Evolutionary conservation across 2,329 filamentous ascomycete genomes (phyloP).

Genomic region (Pseudogymnoascus sp.): DNA sequence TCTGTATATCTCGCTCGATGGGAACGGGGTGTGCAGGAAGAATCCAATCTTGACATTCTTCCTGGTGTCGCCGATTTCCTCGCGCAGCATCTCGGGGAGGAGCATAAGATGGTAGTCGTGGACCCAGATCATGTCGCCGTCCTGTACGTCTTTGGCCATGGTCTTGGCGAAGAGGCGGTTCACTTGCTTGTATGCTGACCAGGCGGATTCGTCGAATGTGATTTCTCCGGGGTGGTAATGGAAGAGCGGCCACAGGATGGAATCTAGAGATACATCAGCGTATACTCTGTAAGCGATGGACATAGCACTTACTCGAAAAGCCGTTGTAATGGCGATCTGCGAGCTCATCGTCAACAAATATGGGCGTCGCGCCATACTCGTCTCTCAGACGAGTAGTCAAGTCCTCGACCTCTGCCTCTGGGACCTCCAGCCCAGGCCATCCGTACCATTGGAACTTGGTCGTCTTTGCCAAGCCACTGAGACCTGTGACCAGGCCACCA

Average conservation of each 20-base stretch:
- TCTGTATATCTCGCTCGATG: constrained; percentile 92
- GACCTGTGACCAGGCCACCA: constrained; percentile 85
- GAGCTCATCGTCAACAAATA: constrained; percentile 89
- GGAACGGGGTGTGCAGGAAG: constrained; percentile 96
- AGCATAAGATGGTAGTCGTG: constrained; percentile 99
- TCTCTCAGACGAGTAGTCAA: constrained; percentile 75
- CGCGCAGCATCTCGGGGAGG: constrained; percentile 86
- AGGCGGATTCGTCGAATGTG: constrained; percentile 91
- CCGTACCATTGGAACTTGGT: constrained; percentile 98
- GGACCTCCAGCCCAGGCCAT: constrained; percentile 90
- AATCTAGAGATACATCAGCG: constrained; percentile 49
- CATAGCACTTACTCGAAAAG: constrained; percentile 70
- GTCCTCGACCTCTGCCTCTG: constrained; percentile 67
- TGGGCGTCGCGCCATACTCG: constrained; percentile 80
- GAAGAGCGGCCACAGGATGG: constrained; percentile 96
- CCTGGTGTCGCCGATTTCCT: constrained; percentile 71
- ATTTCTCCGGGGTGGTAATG: constrained; percentile 99
- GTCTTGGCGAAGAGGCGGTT: constrained; percentile 88
- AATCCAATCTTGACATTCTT: constrained; percentile 97
- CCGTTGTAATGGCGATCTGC: constrained; percentile 97
- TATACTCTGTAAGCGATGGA: not conserved
- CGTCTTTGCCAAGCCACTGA: constrained; percentile 84
- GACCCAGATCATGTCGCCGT: constrained; percentile 94
- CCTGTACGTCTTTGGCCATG: constrained; percentile 77
- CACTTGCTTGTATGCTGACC: constrained; percentile 87